Conservation (phyloP, 2,329 filamentous ascomycete species). For the Sporothrix schenckii region DNA sequence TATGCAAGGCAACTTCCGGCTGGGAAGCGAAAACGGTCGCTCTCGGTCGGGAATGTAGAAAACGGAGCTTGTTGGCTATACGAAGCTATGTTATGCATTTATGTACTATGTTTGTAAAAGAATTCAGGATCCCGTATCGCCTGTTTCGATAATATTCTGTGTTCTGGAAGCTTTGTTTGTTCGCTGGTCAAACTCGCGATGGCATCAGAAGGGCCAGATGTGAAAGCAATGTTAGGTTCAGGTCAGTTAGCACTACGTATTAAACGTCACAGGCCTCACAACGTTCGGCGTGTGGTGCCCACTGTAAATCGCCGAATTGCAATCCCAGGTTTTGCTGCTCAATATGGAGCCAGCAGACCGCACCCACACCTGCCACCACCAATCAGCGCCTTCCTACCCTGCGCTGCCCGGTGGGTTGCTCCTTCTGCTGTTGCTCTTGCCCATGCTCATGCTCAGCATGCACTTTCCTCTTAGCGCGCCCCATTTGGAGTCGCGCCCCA, state of each 20-base stretch:
- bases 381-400: conserved; percentile 26
- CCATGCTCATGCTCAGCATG: neutral
- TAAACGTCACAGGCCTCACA: neutral
- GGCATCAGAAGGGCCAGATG: neutral
- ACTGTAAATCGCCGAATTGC: conserved; percentile 10
- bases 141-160: neutral
- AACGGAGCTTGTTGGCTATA: neutral
- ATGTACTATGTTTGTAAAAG: neutral
- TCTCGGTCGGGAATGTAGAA: neutral
- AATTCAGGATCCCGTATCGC: conserved; percentile 6
- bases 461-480: conserved; percentile 17
- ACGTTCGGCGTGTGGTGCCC: neutral
- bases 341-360: too few relatives aligned
- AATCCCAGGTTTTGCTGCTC: conserved; percentile 2
- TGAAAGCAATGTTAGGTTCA: conserved; percentile 8
- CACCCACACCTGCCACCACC: conserved; percentile 31
- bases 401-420: neutral
- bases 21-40: conserved; percentile 10
- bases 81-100: neutral
- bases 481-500: conserved; percentile 20
- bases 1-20: neutral
- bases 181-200: neutral
- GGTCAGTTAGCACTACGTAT: neutral
- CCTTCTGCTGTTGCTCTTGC: neutral
- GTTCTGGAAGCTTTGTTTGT: neutral